Percentiles rank a stretch among this genome's conserved stretches.
phyloP scores from a whole-genome alignment of 129 eudicot species.

The Daucus carota region DNA sequence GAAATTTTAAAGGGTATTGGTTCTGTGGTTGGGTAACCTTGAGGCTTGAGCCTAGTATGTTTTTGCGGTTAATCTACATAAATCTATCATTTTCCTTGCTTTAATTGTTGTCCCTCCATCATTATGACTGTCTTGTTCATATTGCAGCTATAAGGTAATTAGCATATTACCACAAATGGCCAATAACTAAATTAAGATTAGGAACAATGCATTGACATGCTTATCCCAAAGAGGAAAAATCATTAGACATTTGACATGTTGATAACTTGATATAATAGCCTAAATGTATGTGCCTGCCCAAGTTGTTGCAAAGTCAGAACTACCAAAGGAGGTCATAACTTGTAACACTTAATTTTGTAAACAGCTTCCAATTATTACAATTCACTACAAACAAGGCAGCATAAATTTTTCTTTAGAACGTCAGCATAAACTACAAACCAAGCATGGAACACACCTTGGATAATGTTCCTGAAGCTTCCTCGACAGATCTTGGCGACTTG shows the following conservation, averaged over 20 bases:
- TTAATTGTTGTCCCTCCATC: not conserved
- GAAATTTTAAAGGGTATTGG: not conserved
- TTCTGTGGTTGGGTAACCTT: not conserved
- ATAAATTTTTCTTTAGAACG: not conserved
- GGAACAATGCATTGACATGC: not conserved
- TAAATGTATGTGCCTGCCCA: not conserved
- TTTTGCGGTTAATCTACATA: not conserved
- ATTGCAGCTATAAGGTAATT: not conserved
- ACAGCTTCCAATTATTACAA: not conserved
- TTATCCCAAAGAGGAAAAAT: not conserved
- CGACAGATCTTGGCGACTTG: constrained; percentile 25
- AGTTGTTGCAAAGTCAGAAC: not conserved
- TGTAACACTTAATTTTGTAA: not conserved
- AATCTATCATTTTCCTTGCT: not conserved
- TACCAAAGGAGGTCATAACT: not conserved
- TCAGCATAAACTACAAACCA: not conserved
- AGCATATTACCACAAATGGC: not conserved
- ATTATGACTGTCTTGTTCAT: not conserved
- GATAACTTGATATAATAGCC: not conserved
- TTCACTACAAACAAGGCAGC: not conserved
- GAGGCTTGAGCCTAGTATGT: too few species aligned
- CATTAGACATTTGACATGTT: not conserved
- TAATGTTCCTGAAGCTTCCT: constrained; percentile 20
- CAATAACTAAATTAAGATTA: not conserved
- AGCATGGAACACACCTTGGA: constrained; percentile 28